Percentiles rank a stretch among this genome's conserved stretches.
These are phyloP conservation scores for Chrysoporthe deuterocubensis DNA, from an alignment of 2,329 filamentous ascomycete species.

Conservation along the genomic window DNA sequence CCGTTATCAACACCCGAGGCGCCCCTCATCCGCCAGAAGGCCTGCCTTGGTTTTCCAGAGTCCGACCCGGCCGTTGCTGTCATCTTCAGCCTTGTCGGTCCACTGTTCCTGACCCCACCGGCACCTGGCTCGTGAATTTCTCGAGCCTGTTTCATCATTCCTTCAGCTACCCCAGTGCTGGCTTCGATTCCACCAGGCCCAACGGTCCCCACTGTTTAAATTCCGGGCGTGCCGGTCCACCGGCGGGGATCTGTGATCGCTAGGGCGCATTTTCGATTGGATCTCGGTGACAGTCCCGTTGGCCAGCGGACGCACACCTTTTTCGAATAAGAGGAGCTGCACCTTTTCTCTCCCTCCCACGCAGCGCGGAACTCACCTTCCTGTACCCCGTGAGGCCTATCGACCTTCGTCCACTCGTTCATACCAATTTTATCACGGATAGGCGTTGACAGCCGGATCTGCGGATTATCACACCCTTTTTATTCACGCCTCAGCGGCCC, in stretches of 20 bases:
- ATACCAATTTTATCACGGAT: background rate
- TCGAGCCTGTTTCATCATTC: constrained; percentile 11
- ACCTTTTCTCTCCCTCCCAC: constrained; percentile 6
- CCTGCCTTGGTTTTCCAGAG: background rate
- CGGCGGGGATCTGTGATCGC: constrained; percentile 19
- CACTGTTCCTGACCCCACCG: constrained; percentile 18
- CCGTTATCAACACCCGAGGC: background rate
- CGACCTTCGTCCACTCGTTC: constrained; percentile 30
- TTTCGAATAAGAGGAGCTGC: constrained; percentile 25
- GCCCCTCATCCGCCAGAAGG: background rate
- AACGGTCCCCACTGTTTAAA: constrained; percentile 21
- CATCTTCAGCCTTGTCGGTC: constrained; percentile 26
- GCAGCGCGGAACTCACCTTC: constrained; percentile 10
- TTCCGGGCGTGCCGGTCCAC: constrained; percentile 18
- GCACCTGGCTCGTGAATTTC: constrained; percentile 16
- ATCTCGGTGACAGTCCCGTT: background rate
- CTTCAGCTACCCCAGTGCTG: background rate
- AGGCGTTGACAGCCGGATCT: constrained; percentile 25
- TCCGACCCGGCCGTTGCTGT: constrained; percentile 19
- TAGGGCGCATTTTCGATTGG: constrained; percentile 20
- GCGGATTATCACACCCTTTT: constrained; percentile 23
- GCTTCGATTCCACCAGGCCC: constrained; percentile 17
- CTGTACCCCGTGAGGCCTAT: constrained; percentile 16
- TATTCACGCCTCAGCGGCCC: constrained; percentile 13
- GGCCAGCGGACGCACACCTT: constrained; percentile 13